Percentiles rank a stretch among this genome's conserved stretches.
phyloP scores from a whole-genome alignment of 2,329 filamentous ascomycete genomes.

The Trichoderma lentiforme region DNA sequence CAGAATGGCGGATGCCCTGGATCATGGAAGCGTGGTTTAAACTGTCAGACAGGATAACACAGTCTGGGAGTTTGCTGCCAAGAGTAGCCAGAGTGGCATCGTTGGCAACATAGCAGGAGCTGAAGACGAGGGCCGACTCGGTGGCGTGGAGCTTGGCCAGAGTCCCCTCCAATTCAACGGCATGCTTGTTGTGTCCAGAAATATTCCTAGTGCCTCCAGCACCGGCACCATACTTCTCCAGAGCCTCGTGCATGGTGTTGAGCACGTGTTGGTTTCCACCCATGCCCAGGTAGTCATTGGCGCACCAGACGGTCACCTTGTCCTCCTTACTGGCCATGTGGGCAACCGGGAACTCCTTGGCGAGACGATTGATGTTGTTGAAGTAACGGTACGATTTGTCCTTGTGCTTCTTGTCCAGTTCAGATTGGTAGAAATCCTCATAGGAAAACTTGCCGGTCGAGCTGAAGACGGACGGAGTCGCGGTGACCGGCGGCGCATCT shows the following conservation, averaged over 20 bases:
- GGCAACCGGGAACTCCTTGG: slow-evolving; percentile 91
- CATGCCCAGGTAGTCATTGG: slow-evolving; percentile 99
- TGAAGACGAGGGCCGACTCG: slow-evolving; percentile 89
- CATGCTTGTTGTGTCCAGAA: slow-evolving; percentile 95
- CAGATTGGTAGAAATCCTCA: slow-evolving; percentile 78
- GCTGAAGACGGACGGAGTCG: slow-evolving; percentile 22
- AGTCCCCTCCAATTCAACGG: slow-evolving; percentile 75
- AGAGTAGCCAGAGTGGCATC: slow-evolving; percentile 94
- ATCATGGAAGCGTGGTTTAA: slow-evolving; percentile 99
- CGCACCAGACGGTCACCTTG: slow-evolving; percentile 96
- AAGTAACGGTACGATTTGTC: slow-evolving; percentile 99
- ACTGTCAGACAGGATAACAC: slow-evolving; percentile 96
- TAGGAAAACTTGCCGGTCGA: slow-evolving; percentile 74
- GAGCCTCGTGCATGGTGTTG: slow-evolving; percentile 87
- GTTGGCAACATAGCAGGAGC: slow-evolving; percentile 97
- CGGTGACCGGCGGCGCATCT: slow-evolving; percentile 19
- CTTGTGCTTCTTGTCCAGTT: slow-evolving; percentile 98
- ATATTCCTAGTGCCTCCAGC: slow-evolving; percentile 97
- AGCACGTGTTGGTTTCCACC: slow-evolving; percentile 84
- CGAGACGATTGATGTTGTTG: slow-evolving; percentile 99
- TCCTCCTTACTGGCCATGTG: slow-evolving; percentile 84
- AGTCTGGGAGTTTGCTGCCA: slow-evolving; percentile 94
- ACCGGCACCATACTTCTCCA: slow-evolving; percentile 92
- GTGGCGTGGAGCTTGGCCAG: slow-evolving; percentile 88
- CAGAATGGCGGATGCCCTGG: slow-evolving; percentile 95